Conservation (phyloP, 768 basidiomycete species). For the Mycena maculata region DNA sequence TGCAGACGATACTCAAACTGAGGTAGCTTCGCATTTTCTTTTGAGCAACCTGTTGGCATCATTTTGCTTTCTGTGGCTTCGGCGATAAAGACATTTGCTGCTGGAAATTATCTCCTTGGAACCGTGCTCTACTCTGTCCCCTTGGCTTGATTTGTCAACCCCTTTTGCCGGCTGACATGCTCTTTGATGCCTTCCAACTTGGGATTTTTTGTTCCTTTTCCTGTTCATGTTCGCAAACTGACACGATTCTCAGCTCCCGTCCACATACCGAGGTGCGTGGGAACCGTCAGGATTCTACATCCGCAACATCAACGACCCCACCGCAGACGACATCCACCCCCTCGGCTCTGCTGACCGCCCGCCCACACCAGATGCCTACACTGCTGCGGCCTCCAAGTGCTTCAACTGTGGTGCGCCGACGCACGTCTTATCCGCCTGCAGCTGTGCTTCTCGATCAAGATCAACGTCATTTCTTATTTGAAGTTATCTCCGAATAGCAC, state of each 20-base stretch:
- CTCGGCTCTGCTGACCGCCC: conserved; percentile 25
- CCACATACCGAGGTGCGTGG: conserved; percentile 42
- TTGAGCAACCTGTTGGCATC: neutral
- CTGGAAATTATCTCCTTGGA: too few relatives aligned
- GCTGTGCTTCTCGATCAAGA: too few relatives aligned
- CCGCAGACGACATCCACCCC: conserved; percentile 42
- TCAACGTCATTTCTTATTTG: too few relatives aligned
- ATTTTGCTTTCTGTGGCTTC: neutral
- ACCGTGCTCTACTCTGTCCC: too few relatives aligned
- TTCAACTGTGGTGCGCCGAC: conserved; percentile 80
- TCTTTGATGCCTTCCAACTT: neutral
- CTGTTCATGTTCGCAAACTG: conserved; percentile 12
- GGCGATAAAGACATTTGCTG: too few relatives aligned
- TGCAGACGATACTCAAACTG: neutral
- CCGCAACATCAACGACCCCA: conserved; percentile 53
- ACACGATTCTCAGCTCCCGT: conserved; percentile 43
- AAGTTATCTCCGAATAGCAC: too few relatives aligned
- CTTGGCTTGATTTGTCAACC: too few relatives aligned
- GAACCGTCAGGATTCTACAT: conserved; percentile 60
- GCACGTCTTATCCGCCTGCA: conserved; percentile 71
- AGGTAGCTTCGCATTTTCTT: conserved; percentile 9
- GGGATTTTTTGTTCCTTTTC: neutral
- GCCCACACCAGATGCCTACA: conserved; percentile 32
- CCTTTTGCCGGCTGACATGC: too few relatives aligned
- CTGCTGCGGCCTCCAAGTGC: conserved; percentile 54